Evolutionary conservation across 2,329 filamentous ascomycete genomes (phyloP).

Genomic region (Chaetomiaceae sp.): DNA sequence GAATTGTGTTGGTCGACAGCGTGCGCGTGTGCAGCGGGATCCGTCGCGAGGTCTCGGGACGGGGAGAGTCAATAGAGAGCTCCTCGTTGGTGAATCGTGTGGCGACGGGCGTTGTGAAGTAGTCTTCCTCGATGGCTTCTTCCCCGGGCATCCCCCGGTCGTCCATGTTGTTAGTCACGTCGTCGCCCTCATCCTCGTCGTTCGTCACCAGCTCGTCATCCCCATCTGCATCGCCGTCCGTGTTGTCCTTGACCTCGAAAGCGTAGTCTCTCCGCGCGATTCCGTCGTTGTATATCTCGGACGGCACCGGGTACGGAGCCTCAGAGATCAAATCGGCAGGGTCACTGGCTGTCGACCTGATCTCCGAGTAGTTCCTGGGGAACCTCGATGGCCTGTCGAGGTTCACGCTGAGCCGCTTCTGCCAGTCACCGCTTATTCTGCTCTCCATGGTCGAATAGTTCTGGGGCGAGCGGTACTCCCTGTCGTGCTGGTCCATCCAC

Average conservation of each 20-base stretch:
- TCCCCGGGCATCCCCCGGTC: conserved; percentile 27
- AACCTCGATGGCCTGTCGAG: conserved; percentile 45
- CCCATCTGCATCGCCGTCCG: conserved; percentile 79
- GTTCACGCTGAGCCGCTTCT: conserved; percentile 48
- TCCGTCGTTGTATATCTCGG: conserved; percentile 27
- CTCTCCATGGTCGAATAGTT: conserved; percentile 49
- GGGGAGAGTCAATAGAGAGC: conserved; percentile 30
- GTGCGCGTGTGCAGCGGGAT: conserved; percentile 62
- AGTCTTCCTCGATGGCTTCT: conserved; percentile 40
- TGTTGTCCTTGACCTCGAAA: conserved; percentile 53
- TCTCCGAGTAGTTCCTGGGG: conserved; percentile 47
- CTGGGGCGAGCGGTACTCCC: conserved; percentile 39
- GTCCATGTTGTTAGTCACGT: conserved; percentile 39
- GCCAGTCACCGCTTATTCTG: conserved; percentile 41
- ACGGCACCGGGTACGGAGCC: conserved; percentile 28
- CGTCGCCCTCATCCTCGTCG: conserved; percentile 61
- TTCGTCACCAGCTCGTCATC: conserved; percentile 87
- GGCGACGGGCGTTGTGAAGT: conserved; percentile 50
- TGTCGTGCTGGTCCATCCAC: conserved; percentile 78
- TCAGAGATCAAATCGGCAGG: conserved; percentile 57
- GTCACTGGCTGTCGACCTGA: conserved; percentile 58
- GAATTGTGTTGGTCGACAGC: conserved; percentile 74
- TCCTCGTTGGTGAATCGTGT: conserved; percentile 35
- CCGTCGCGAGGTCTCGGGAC: conserved; percentile 26
- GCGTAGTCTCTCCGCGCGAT: conserved; percentile 39